phyloP scores from a whole-genome alignment of 2,329 filamentous ascomycete species.

The Aspergillus pseudoterreus region DNA sequence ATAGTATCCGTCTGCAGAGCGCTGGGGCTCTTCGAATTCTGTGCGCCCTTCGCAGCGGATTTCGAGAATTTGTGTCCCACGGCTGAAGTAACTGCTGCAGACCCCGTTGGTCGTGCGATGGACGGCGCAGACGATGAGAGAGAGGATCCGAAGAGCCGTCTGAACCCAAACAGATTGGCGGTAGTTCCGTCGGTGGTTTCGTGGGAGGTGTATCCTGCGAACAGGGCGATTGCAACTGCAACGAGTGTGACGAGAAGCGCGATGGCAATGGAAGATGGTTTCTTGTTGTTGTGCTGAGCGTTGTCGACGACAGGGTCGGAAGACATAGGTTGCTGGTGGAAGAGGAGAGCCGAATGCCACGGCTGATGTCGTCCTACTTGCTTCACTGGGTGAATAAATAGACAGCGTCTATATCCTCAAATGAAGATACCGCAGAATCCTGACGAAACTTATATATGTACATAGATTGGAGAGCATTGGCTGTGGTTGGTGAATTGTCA shows the following conservation, averaged over 20 bases:
- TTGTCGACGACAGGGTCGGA: slow-evolving; percentile 5
- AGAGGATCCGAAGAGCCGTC: slow-evolving; percentile 20
- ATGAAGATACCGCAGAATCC: background rate
- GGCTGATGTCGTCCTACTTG: background rate
- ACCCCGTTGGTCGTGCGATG: background rate
- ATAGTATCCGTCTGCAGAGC: slow-evolving; percentile 14
- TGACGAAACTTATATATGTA: slow-evolving; percentile 1
- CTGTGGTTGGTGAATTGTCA: too few species aligned
- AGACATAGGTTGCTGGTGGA: slow-evolving; percentile 18
- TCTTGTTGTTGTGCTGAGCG: slow-evolving; percentile 4
- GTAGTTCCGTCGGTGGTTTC: slow-evolving; percentile 1
- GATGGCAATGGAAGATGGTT: slow-evolving; percentile 9
- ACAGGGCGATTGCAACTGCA: slow-evolving; percentile 18
- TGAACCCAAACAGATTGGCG: slow-evolving; percentile 27
- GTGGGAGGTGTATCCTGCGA: slow-evolving; percentile 12
- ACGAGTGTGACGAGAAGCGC: slow-evolving; percentile 17
- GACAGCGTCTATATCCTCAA: too few species aligned
- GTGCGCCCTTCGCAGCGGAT: background rate
- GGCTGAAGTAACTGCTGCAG: background rate
- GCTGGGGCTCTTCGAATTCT: background rate
- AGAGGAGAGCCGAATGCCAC: background rate
- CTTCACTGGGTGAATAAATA: background rate
- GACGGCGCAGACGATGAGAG: background rate
- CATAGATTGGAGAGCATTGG: background rate
- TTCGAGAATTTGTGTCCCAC: background rate